Conservation (phyloP, 805 yeast genomes). For the Vanderwaltozyma verrucispora region DNA sequence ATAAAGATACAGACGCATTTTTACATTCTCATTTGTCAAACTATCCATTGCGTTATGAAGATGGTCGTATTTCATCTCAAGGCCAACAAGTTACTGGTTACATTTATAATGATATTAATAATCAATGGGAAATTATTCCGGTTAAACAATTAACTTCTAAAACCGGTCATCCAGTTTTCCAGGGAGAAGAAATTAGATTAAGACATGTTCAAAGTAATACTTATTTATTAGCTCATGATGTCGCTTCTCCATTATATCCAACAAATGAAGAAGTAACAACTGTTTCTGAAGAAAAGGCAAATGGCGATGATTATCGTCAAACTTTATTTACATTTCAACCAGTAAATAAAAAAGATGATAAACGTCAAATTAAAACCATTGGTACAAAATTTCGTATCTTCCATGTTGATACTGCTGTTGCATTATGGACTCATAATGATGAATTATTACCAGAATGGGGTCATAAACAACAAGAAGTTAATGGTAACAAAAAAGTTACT, state of each 20-base stretch:
- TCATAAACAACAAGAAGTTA: constrained; percentile 80
- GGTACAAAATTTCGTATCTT: constrained; percentile 58
- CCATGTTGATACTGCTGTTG: constrained; percentile 81
- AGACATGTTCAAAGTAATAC: constrained; percentile 76
- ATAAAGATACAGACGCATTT: constrained; percentile 66
- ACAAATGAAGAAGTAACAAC: constrained; percentile 93
- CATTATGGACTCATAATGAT: constrained; percentile 89
- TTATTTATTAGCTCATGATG: constrained; percentile 80
- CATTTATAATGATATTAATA: constrained; percentile 46
- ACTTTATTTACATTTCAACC: constrained; percentile 71
- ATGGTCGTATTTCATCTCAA: constrained; percentile 89
- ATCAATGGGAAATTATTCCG: constrained; percentile 83
- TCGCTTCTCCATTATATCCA: constrained; percentile 85
- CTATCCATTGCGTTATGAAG: constrained; percentile 90
- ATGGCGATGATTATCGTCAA: constrained; percentile 47
- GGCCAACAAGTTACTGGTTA: constrained; percentile 85
- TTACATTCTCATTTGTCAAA: constrained; percentile 70
- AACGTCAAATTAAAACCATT: constrained; percentile 47
- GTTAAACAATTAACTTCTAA: constrained; percentile 34
- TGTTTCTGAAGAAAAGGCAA: constrained; percentile 49
- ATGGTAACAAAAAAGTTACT: constrained; percentile 77
- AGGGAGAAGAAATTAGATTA: constrained; percentile 69
- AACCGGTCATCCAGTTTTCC: constrained; percentile 41
- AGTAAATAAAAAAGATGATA: constrained; percentile 39
- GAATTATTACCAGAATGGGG: constrained; percentile 92